Percentiles rank a stretch among this genome's conserved stretches.
Conservation (phyloP, 148 eudicot genomes). For the Fallopia convolvulus region DNA sequence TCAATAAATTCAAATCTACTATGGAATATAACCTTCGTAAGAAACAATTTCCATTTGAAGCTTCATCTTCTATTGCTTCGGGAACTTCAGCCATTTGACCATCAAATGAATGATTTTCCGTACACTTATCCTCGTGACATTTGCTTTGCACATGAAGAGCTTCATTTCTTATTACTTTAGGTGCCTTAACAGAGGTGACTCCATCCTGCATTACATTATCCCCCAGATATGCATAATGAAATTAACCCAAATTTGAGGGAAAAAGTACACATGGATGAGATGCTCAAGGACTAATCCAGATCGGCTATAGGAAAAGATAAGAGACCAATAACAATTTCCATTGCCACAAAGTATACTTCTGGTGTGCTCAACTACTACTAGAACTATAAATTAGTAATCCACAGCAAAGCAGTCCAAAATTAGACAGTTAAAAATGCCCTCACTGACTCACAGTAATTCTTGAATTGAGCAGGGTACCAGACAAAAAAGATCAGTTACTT, state of each 20-base stretch:
- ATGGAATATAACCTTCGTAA: slow-evolving; percentile 46
- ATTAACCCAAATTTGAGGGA: background rate
- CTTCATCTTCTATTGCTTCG: slow-evolving; percentile 33
- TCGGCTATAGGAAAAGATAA: background rate
- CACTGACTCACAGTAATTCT: no score
- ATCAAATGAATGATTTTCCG: background rate
- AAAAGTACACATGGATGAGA: background rate
- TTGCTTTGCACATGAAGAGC: background rate
- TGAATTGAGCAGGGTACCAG: no score
- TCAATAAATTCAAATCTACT: background rate
- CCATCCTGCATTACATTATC: background rate
- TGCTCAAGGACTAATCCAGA: background rate
- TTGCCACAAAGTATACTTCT: background rate
- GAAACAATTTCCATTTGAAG: slow-evolving; percentile 45
- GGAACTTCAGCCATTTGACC: slow-evolving; percentile 2
- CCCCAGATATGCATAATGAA: background rate
- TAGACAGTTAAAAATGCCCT: background rate
- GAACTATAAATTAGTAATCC: background rate
- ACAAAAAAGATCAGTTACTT: background rate
- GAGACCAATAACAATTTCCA: background rate
- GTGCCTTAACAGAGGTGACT: background rate
- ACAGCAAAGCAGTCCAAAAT: no score
- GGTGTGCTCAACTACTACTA: background rate
- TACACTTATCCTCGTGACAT: background rate
- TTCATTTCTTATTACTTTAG: background rate